These are phyloP conservation scores for Psophocarpus tetragonolobus DNA, from an alignment of 306 rosid species.

Conservation along the genomic window DNA sequence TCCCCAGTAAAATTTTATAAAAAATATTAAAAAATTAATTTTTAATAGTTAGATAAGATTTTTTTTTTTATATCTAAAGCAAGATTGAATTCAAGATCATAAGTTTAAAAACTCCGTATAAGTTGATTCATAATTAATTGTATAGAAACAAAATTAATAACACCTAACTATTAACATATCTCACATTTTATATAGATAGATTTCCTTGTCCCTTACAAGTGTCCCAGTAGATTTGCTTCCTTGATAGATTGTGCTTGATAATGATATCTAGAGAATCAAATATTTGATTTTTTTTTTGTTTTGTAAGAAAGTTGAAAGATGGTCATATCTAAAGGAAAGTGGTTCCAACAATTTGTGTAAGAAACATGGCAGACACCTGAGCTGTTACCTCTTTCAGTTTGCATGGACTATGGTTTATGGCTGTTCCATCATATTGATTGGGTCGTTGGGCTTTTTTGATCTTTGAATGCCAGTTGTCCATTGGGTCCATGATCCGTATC, in stretches of 20 bases:
- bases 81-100: too few relatives aligned
- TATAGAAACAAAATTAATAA: background rate
- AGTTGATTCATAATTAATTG: too few relatives aligned
- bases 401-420: too few relatives aligned
- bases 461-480: background rate
- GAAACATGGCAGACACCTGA: background rate
- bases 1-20: background rate
- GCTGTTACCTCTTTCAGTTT: background rate
- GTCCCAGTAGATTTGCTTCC: background rate
- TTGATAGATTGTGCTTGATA: background rate
- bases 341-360: background rate
- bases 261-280: background rate
- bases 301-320: background rate
- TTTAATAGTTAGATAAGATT: too few relatives aligned
- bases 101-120: too few relatives aligned
- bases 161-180: background rate
- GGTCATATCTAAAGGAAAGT: background rate
- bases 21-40: too few relatives aligned
- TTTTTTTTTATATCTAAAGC: too few relatives aligned
- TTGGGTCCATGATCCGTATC: background rate
- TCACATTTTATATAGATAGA: background rate
- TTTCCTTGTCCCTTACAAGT: background rate
- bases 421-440: background rate
- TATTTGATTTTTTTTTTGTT: background rate
- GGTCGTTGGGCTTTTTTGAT: background rate